Evolutionary conservation across 2,329 filamentous ascomycete genomes (phyloP), one percentile per base, ranked within the genome.

Genomic region (Coniochaeta sp.): DNA sequence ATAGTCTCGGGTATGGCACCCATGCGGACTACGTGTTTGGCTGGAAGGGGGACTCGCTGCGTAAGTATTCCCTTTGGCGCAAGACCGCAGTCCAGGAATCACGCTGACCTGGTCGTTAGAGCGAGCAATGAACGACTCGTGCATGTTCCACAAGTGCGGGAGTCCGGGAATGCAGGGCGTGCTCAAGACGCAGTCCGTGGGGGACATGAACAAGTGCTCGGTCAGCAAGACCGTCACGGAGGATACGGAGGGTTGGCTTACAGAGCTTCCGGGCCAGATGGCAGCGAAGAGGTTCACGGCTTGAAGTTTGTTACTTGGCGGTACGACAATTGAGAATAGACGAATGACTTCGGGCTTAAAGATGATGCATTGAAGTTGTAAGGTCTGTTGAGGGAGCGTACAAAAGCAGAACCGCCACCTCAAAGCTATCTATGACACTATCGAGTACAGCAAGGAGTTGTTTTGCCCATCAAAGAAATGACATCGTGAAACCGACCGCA

Each of bases 1-100:
- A 68, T 26, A 68, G 65, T 57, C 61, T 63, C 16, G 69, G 69
- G 31, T 71, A 68, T 56, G 68, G 69, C 6, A 70, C 68, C 12
- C 68, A 71, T 70, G 69, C 72, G 43, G 67, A 67, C 60, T 69
- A 67, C 61, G 68, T 65, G 70, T 72, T 71, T 66, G 73, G 63
- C 67, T 66, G 64, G 63, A 66, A 64, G 57, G 60, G 66, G 55
- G 70, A 77, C 61, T 70, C 72, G 17, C 71, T 76, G 38, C 73
- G 47, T 52, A 22, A 52, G 47, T 12, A n/a, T 8, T 6, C 9
- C 22, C 43, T 19, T 5, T n/a, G n/a, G n/a, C n/a, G 11, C 43
- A 47, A 12, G 1, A 47, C 11, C 11, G 2, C 43, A 12, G 19
- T 14, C 14, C 43, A 12, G 11, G 3, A 24, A 12, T 3, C 12